Percentiles rank a stretch among this genome's conserved stretches.
These are phyloP conservation scores for Fusarium nelsonii DNA, from an alignment of 2,329 filamentous ascomycete genomes.

Conservation along the genomic window DNA sequence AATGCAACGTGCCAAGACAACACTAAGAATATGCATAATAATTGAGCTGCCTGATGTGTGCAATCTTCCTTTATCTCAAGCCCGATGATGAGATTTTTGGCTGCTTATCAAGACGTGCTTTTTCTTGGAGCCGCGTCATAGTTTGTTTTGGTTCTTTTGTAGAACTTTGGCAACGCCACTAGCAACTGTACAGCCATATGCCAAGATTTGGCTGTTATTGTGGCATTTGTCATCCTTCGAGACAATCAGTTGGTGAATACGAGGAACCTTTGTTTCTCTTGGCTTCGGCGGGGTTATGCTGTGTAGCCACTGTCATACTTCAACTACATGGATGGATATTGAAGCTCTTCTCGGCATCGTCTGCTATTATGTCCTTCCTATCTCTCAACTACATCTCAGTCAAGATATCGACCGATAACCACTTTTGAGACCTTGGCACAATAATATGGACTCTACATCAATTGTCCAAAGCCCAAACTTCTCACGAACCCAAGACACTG, in stretches of 20 bases:
- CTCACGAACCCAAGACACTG: too few relatives aligned
- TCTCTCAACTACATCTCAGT: neutral
- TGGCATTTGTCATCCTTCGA: neutral
- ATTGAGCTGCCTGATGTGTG: slow-evolving; percentile 39
- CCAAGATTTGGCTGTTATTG: neutral
- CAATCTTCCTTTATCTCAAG: slow-evolving; percentile 3
- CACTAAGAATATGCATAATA: slow-evolving; percentile 37
- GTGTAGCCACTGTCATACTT: neutral
- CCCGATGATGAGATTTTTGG: neutral
- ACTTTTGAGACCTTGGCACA: too few relatives aligned
- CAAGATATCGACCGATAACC: neutral
- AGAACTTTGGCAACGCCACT: neutral
- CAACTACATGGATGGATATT: neutral
- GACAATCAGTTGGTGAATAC: neutral
- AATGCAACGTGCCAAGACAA: slow-evolving; percentile 41
- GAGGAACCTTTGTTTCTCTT: slow-evolving; percentile 28
- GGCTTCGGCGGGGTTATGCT: neutral
- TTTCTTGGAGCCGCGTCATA: neutral
- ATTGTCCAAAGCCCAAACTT: too few relatives aligned
- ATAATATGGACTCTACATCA: too few relatives aligned
- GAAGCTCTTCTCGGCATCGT: neutral
- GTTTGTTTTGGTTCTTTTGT: neutral
- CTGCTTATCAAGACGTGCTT: slow-evolving; percentile 2
- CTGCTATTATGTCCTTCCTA: neutral
- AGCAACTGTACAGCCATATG: too few relatives aligned